Evolutionary conservation across 257 asterid genomes (phyloP), one percentile per base, ranked within the genome.

Genomic region (Marsdenia floribunda): DNA sequence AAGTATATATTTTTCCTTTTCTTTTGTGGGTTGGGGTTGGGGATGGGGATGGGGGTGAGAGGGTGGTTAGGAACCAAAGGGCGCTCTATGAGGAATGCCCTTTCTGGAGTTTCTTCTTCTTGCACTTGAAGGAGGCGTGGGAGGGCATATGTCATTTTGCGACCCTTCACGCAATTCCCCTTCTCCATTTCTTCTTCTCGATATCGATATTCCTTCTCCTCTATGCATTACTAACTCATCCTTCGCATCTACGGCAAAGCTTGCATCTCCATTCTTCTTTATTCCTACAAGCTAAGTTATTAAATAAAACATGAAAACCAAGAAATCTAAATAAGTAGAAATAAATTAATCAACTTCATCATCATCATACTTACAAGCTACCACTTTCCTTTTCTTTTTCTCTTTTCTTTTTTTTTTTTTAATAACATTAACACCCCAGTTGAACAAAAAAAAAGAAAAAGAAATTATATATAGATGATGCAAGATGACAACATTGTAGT

Each of bases 31-130:
- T 44, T 44, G 6, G 47, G 47, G 11, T 42, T 42, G 1, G 47
- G 47, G 47, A 6, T 42, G 6, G 0, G 3, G 44, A 7, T 2
- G 44, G 46, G 6, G 6, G 7, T 6, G 46, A 5, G 0, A 5
- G 7, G 3, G 35, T 3, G 10, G 75, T 86, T 82, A 89, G 75
- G 96, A 89, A 66, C 89, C 85, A 82, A 94, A 88, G 53, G 99
- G 99, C 37, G 99, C 98, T 83, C 99, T 87, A 76, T 83, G 98
- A 66, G 99, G 99, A 76, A 92, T 87, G 74, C 99, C 99, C 73
- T 94, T 94, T 44, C 49, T 44, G 49, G 49, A 44, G 49, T 44
- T 44, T 85, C 99, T 90, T 87, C 99, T 90, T 81, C 98, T 92
- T 85, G 91, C 81, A 77, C 13, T 83, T 15, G 97, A 84, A 66